phyloP scores from a whole-genome alignment of 2,329 filamentous ascomycete genomes.

The Acephala macrosclerotiorum region DNA sequence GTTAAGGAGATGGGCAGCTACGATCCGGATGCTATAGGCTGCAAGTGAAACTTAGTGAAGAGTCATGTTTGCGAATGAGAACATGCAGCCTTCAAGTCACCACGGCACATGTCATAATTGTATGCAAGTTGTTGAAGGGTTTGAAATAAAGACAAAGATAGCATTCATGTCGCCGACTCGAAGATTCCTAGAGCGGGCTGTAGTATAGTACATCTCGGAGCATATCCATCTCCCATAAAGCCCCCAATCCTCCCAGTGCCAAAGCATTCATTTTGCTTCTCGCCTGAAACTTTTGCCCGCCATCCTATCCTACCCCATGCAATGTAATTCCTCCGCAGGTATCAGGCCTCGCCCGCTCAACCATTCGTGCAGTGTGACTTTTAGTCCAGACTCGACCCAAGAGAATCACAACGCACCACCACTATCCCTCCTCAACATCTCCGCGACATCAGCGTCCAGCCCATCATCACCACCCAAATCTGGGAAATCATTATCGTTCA shows the following conservation, averaged over 20 bases:
- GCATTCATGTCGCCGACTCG: not conserved
- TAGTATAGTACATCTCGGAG: not conserved
- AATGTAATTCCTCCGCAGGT: not conserved
- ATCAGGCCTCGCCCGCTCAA: no score
- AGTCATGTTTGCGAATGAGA: no score
- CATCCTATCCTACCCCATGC: constrained; percentile 7
- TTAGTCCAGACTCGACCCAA: no score
- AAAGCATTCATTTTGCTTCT: not conserved
- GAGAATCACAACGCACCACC: not conserved
- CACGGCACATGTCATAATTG: no score
- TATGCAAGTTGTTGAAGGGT: not conserved
- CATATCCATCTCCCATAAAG: not conserved
- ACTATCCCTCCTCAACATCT: constrained; percentile 54
- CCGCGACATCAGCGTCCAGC: constrained; percentile 67
- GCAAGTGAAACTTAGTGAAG: no score
- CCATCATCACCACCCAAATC: constrained; percentile 58
- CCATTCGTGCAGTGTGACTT: no score
- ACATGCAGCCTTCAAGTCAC: no score
- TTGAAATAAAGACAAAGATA: no score
- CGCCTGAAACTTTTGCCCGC: not conserved
- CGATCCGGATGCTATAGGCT: no score
- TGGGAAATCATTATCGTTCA: constrained; percentile 53
- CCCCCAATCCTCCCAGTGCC: not conserved
- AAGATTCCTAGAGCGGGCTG: not conserved
- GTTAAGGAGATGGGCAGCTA: no score